phyloP scores from a whole-genome alignment of 164 flowering plant species.

The Santalum album region DNA sequence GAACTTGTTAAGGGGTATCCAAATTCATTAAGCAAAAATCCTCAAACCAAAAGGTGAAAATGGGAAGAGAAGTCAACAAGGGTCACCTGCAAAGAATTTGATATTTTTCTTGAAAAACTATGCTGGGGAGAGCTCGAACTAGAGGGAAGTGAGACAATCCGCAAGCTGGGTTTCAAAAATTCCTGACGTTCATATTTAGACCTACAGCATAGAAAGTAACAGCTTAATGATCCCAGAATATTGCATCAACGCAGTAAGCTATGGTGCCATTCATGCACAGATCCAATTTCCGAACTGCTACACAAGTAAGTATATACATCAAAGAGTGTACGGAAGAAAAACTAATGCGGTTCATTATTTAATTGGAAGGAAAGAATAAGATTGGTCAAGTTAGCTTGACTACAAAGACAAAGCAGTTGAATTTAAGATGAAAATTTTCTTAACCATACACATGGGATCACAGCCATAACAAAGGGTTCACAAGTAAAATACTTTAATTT shows the following conservation, averaged over 20 bases:
- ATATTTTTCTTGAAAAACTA: conserved; percentile 49
- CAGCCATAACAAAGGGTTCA: background rate
- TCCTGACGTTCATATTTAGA: conserved; percentile 90
- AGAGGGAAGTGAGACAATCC: conserved; percentile 53
- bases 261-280: background rate
- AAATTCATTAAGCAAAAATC: too few relatives aligned
- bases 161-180: conserved; percentile 90
- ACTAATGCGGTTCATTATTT: background rate
- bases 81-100: conserved; percentile 37
- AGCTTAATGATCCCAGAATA: background rate
- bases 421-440: background rate
- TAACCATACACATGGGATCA: background rate
- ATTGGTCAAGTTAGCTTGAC: background rate
- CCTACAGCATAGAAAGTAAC: conserved; percentile 29
- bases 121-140: conserved; percentile 39
- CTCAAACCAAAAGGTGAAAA: background rate
- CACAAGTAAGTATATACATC: background rate
- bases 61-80: background rate
- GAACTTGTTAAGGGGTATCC: too few relatives aligned
- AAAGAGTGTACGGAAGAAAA: background rate
- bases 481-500: background rate
- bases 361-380: background rate
- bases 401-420: background rate
- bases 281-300: background rate
- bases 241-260: background rate